Evolutionary conservation across 192 early-diverging fungal genomes (phyloP).

Genomic region (Coemansia sp.): DNA sequence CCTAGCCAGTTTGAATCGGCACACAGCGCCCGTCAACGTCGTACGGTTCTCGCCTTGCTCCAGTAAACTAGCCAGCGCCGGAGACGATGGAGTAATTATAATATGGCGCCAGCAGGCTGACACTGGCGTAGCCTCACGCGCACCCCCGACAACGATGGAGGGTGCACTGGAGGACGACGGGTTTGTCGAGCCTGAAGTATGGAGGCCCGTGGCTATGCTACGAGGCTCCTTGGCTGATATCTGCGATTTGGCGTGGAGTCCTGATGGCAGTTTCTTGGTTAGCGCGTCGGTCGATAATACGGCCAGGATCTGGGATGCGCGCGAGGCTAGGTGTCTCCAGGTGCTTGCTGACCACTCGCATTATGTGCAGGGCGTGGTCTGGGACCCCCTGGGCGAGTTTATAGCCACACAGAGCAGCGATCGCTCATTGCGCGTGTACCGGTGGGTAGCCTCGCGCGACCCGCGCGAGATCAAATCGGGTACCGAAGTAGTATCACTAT

Average conservation of each 20-base stretch:
- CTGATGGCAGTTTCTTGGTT: slow-evolving; percentile 75
- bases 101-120: slow-evolving; percentile 66
- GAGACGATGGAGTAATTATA: slow-evolving; percentile 89
- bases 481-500: slow-evolving; percentile 17
- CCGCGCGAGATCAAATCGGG: slow-evolving; percentile 18
- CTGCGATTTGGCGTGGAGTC: slow-evolving; percentile 94
- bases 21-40: slow-evolving; percentile 89
- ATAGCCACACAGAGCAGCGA: slow-evolving; percentile 93
- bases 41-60: slow-evolving; percentile 84
- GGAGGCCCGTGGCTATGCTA: slow-evolving; percentile 70
- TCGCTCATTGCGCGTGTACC: slow-evolving; percentile 60
- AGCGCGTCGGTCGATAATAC: slow-evolving; percentile 89
- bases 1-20: slow-evolving; percentile 77
- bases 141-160: slow-evolving; percentile 1
- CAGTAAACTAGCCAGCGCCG: slow-evolving; percentile 78
- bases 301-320: slow-evolving; percentile 80
- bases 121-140: background rate
- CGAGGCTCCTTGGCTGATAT: slow-evolving; percentile 79
- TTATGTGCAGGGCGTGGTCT: slow-evolving; percentile 96
- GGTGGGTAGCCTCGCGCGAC: slow-evolving; percentile 24
- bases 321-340: slow-evolving; percentile 69
- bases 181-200: slow-evolving; percentile 63
- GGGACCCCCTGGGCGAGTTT: slow-evolving; percentile 89
- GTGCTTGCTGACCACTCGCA: slow-evolving; percentile 82
- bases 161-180: slow-evolving; percentile 15